Evolutionary conservation across 768 basidiomycete species (phyloP), one percentile per base, ranked within the genome.

Genomic region (Chalciporus chontae): DNA sequence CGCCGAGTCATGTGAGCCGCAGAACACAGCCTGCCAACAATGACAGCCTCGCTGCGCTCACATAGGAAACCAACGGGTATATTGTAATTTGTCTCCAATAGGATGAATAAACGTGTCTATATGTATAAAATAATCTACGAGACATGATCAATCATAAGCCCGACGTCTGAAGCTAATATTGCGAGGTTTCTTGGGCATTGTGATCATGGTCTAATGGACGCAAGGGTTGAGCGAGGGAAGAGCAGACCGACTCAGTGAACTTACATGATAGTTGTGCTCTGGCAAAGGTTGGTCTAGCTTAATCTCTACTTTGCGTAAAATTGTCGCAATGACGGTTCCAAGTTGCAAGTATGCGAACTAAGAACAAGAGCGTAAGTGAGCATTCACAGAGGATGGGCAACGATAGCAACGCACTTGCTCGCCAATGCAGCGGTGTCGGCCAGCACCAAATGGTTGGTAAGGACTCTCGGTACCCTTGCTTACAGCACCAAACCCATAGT

Each of bases 371-470:
- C 9, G n/a, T 61, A 31, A 57, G 50, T 13, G n/a, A 42, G 37
- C 29, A 23, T 45, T 34, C 27, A 3, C 19, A 19, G 45, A 31
- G 8, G 45, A 19, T 5, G 14, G 10, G 9, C 1, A 31, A 51
- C 3, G 2, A 13, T 41, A 14, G 2, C 10, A 23, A 68, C 74
- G 40, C 40, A 84, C 85, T 73, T 85, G 87, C 71, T 94, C 93
- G 55, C 93, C 91, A 53, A 97, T 94, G 68, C 91, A 98, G 56
- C 94, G 77, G 73, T 97, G 95, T 60, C 90, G 79, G 24, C 96
- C 96, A 45, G 96, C 95, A 54, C 96, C 96, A 61, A 99, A 99
- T 2, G 96, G 96, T 66, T 96, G 90, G 68, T 98, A 97, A 43
- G 91, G 92, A 58, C 87, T 90, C 50, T 94, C 90, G 6, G 94